These are phyloP conservation scores for Cordyceps militaris DNA, from an alignment of 2,329 filamentous ascomycete species.

Conservation along the genomic window DNA sequence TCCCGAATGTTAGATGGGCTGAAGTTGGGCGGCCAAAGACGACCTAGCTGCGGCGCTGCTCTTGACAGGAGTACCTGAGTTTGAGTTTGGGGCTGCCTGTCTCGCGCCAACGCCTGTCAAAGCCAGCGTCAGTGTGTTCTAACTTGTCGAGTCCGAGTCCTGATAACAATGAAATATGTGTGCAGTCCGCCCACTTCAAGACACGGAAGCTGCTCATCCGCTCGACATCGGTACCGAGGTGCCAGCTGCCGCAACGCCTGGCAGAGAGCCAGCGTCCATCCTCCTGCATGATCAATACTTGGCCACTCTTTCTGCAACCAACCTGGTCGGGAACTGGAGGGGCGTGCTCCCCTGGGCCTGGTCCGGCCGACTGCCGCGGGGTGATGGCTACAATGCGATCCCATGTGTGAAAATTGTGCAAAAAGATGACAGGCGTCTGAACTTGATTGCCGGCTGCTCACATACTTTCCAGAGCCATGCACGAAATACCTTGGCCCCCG, in stretches of 20 bases:
- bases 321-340: constrained; percentile 5
- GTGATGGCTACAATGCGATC: background rate
- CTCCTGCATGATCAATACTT: background rate
- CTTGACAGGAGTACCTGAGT: background rate
- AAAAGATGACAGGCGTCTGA: background rate
- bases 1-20: constrained; percentile 5
- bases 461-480: background rate
- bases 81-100: background rate
- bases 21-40: constrained; percentile 1
- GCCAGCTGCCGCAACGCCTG: background rate
- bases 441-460: background rate
- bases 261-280: background rate
- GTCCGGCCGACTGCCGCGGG: background rate
- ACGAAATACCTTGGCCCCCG: background rate
- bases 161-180: background rate
- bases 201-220: background rate
- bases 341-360: background rate
- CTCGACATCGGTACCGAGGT: background rate
- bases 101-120: background rate
- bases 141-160: background rate
- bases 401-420: background rate
- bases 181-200: background rate
- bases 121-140: background rate
- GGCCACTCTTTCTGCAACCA: background rate
- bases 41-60: constrained; percentile 7